phyloP scores from a whole-genome alignment of 1,139 yeast species.

The Candida sojae region DNA sequence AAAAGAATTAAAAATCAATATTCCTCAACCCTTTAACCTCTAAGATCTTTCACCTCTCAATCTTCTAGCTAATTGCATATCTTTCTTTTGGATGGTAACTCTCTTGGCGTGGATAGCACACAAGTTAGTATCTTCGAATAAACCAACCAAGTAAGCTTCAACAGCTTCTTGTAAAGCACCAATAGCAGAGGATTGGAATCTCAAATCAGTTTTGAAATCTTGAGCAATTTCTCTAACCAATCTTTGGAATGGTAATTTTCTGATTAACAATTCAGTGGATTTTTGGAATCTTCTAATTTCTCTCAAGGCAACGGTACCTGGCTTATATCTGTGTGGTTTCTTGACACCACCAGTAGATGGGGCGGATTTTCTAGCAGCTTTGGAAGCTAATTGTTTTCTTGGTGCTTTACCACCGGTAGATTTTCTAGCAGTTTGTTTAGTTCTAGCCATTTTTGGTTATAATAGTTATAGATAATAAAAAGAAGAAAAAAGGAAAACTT shows the following conservation, averaged over 20 bases:
- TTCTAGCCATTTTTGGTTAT: constrained; percentile 77
- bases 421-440: constrained; percentile 98
- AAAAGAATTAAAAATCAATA: constrained; percentile 5
- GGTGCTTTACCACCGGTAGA: constrained; percentile 99
- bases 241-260: constrained; percentile 99
- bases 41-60: constrained; percentile 92
- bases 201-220: constrained; percentile 96
- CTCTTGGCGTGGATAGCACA: constrained; percentile 99
- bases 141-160: constrained; percentile 90
- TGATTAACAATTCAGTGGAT: constrained; percentile 93
- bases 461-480: too few relatives aligned
- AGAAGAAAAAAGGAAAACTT: too few relatives aligned
- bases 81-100: constrained; percentile 99
- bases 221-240: constrained; percentile 97
- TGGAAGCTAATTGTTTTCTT: constrained; percentile 98
- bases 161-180: constrained; percentile 99
- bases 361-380: constrained; percentile 99
- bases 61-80: constrained; percentile 98
- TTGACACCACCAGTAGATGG: constrained; percentile 98
- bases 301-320: constrained; percentile 99
- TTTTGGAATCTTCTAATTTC: constrained; percentile 99
- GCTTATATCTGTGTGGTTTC: constrained; percentile 99
- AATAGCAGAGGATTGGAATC: constrained; percentile 98
- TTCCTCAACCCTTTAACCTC: neutral
- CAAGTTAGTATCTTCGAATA: constrained; percentile 95